phyloP scores from a whole-genome alignment of 495 filamentous ascomycete genomes.

The Penicillium maclennaniae region DNA sequence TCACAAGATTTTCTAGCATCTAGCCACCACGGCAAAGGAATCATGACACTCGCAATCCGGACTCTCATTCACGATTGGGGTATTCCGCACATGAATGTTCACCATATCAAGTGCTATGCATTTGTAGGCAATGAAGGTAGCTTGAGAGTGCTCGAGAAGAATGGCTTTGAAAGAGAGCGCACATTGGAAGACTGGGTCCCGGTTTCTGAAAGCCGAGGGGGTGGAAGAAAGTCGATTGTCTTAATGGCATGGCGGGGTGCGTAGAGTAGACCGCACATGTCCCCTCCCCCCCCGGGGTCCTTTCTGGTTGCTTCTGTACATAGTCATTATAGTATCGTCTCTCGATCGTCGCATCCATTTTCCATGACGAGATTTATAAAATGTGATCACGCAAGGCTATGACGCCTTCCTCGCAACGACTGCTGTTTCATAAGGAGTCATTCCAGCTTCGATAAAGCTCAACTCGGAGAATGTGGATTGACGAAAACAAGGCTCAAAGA shows the following conservation, averaged over 20 bases:
- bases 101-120: constrained; percentile 10
- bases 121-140: constrained; percentile 25
- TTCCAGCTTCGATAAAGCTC: constrained; percentile 23
- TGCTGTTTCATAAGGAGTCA: constrained; percentile 33
- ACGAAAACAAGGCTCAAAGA: constrained; percentile 33
- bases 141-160: constrained; percentile 21
- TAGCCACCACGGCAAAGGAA: constrained; percentile 21
- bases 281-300: too few relatives aligned
- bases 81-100: constrained; percentile 27
- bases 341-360: not conserved
- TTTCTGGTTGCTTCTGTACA: too few relatives aligned
- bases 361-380: not conserved
- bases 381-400: not conserved
- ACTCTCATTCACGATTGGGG: constrained; percentile 23
- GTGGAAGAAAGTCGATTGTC: constrained; percentile 14
- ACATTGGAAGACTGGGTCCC: constrained; percentile 17
- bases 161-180: constrained; percentile 16
- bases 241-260: not conserved
- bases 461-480: constrained; percentile 21
- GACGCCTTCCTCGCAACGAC: constrained; percentile 20
- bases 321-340: not conserved
- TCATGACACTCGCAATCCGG: constrained; percentile 24
- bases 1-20: constrained; percentile 21
- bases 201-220: constrained; percentile 12
- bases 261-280: not conserved